Evolutionary conservation across 1,284 basidiomycete species (phyloP).

Genomic region (Taiwanofungus camphoratus): DNA sequence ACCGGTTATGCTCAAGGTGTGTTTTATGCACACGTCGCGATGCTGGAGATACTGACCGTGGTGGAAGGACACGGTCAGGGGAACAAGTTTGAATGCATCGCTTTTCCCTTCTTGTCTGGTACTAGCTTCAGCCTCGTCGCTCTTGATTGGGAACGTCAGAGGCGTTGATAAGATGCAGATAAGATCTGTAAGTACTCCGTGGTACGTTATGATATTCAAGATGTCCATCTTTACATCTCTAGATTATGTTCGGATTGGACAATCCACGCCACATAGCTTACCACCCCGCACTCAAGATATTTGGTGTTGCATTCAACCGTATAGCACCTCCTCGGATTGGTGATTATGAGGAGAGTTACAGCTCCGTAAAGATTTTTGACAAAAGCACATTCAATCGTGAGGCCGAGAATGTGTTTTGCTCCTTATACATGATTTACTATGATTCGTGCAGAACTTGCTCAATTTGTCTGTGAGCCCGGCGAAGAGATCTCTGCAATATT

Average conservation of each 20-base stretch:
- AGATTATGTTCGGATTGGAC: slow-evolving; percentile 67
- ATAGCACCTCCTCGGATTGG: slow-evolving; percentile 50
- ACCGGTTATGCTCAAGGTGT: slow-evolving; percentile 69
- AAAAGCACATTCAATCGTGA: slow-evolving; percentile 61
- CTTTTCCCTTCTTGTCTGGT: slow-evolving; percentile 50
- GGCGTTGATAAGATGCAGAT: slow-evolving; percentile 80
- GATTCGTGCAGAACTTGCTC: slow-evolving; percentile 39
- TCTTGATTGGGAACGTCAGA: slow-evolving; percentile 62
- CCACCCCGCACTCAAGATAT: slow-evolving; percentile 44
- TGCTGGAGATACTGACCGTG: slow-evolving; percentile 4
- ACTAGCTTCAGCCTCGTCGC: slow-evolving; percentile 47
- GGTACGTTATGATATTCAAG: slow-evolving; percentile 1
- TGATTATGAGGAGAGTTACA: slow-evolving; percentile 41
- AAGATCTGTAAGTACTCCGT: slow-evolving; percentile 58
- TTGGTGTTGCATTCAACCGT: slow-evolving; percentile 59
- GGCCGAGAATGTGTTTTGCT: slow-evolving; percentile 21
- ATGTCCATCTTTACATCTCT: slow-evolving; percentile 1
- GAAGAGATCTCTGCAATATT: slow-evolving; percentile 59
- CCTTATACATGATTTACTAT: slow-evolving; percentile 2
- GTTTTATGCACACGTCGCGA: slow-evolving; percentile 11
- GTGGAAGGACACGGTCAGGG: slow-evolving; percentile 55
- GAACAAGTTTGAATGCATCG: slow-evolving; percentile 43
- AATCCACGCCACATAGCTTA: slow-evolving; percentile 63
- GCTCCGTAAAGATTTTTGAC: slow-evolving; percentile 65
- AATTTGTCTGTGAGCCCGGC: slow-evolving; percentile 44